phyloP scores from a whole-genome alignment of 305 asterid genomes.

The Coffea humblotiana region DNA sequence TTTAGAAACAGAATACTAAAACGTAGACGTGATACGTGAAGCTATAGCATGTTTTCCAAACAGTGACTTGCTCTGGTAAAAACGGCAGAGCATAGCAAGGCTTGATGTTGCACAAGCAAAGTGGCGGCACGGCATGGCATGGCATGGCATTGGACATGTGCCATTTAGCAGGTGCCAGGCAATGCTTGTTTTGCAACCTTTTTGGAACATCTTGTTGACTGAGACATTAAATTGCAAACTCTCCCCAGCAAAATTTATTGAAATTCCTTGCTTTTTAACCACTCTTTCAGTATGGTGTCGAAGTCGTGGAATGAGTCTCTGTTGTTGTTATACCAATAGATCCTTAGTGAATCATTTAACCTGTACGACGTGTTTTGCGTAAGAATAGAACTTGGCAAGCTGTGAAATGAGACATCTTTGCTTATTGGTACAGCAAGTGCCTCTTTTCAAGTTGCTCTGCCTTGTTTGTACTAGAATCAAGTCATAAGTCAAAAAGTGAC shows the following conservation, averaged over 20 bases:
- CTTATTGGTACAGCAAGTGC: not conserved
- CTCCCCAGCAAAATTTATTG: not conserved
- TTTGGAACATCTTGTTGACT: not conserved
- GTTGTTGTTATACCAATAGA: not conserved
- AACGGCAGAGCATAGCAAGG: not conserved
- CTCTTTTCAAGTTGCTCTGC: not conserved
- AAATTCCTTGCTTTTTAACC: not conserved
- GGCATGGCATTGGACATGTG: not conserved
- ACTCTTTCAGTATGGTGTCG: not conserved
- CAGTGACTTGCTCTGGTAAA: not conserved
- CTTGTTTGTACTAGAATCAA: not conserved
- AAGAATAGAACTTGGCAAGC: not conserved
- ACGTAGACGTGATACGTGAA: constrained; percentile 2
- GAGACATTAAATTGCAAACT: not conserved
- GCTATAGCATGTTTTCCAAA: not conserved
- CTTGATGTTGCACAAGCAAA: constrained; percentile 1
- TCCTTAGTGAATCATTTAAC: not conserved
- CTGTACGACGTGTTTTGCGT: not conserved
- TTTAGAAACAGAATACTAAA: constrained; percentile 78
- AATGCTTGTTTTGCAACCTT: constrained; percentile 1
- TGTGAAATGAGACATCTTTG: not conserved
- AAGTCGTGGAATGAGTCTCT: not conserved
- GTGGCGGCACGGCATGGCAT: not conserved
- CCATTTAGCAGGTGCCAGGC: not conserved
- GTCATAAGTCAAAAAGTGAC: not conserved